Conservation (phyloP, 2,329 filamentous ascomycete genomes). For the Sporothrix globosa region DNA sequence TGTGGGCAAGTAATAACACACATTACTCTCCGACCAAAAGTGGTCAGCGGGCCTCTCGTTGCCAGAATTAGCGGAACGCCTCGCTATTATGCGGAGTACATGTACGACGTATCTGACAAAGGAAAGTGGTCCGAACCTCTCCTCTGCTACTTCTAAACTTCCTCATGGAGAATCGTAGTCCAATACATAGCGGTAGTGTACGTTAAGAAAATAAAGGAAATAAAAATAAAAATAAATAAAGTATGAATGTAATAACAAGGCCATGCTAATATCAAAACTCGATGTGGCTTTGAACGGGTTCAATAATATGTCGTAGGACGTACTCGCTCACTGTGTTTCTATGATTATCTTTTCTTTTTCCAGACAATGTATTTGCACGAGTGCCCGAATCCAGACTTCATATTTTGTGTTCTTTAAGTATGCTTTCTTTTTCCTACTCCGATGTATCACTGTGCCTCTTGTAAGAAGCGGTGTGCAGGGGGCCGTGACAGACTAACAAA, state of each 20-base stretch:
- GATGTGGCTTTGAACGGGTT: too few relatives aligned
- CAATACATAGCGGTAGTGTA: too few relatives aligned
- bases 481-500: too few relatives aligned
- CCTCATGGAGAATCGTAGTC: neutral
- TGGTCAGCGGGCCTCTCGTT: neutral
- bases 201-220: too few relatives aligned
- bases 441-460: neutral
- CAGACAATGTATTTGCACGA: neutral
- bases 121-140: neutral
- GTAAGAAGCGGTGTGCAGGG: constrained; percentile 13
- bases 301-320: too few relatives aligned
- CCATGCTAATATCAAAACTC: too few relatives aligned
- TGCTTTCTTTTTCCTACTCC: constrained; percentile 12
- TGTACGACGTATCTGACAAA: neutral
- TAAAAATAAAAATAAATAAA: too few relatives aligned
- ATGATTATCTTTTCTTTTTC: too few relatives aligned
- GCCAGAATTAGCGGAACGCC: neutral
- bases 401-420: neutral
- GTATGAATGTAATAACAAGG: too few relatives aligned
- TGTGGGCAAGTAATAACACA: too few relatives aligned
- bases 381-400: neutral
- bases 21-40: neutral
- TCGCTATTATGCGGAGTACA: neutral
- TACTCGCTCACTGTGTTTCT: too few relatives aligned
- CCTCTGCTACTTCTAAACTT: neutral